A percentile compares a stretch with the other conserved stretches of the same genome.
Conservation (phyloP, 805 yeast species). For the Kazachstania psychrophila region DNA sequence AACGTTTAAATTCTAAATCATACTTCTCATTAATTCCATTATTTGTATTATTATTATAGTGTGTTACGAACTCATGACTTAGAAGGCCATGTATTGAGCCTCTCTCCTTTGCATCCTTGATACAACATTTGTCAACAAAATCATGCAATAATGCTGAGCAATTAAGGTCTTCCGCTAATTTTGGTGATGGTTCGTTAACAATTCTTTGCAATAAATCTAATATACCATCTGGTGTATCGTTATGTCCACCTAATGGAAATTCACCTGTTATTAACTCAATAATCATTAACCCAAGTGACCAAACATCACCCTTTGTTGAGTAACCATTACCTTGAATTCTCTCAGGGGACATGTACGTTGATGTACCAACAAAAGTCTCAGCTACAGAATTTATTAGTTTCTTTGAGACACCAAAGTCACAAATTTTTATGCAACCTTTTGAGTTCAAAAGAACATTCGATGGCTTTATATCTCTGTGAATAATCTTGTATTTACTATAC, state of each 20-base stretch:
- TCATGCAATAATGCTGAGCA: conserved; percentile 43
- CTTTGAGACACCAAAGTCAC: conserved; percentile 95
- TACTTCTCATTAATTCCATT: conserved; percentile 5
- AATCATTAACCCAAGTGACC: conserved; percentile 91
- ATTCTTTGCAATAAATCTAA: conserved; percentile 84
- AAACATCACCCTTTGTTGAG: conserved; percentile 91
- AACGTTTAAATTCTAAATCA: conserved; percentile 32
- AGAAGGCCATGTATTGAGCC: conserved; percentile 67
- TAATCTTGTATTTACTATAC: conserved; percentile 75
- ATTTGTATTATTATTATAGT: conserved; percentile 27
- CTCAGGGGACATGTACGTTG: conserved; percentile 96
- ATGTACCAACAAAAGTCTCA: conserved; percentile 96
- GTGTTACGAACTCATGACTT: conserved; percentile 29
- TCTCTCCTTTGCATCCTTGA: conserved; percentile 58
- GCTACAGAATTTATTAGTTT: conserved; percentile 90
- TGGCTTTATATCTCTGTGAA: conserved; percentile 94
- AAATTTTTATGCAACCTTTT: conserved; percentile 77
- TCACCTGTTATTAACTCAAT: conserved; percentile 81
- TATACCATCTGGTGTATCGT: conserved; percentile 70
- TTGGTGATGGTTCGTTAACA: conserved; percentile 88
- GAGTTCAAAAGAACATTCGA: conserved; percentile 84
- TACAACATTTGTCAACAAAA: conserved; percentile 66
- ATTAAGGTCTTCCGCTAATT: conserved; percentile 36
- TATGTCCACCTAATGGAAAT: conserved; percentile 61
- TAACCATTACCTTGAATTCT: conserved; percentile 91